Evolutionary conservation across 768 basidiomycete genomes (phyloP).

Genomic region (Hypholoma sublateritium): DNA sequence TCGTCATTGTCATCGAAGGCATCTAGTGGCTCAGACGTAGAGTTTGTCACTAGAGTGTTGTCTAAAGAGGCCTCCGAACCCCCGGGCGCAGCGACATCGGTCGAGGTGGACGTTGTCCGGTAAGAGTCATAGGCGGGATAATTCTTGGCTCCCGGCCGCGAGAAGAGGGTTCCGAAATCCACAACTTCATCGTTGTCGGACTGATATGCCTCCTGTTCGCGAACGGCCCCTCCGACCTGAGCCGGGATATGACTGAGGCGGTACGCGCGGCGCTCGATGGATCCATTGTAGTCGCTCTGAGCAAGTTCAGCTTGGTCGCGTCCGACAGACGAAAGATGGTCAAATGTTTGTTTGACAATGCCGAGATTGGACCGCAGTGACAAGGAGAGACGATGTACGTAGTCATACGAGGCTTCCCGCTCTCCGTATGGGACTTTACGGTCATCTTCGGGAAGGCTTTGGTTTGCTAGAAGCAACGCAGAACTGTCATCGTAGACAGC

Average conservation of each 20-base stretch:
- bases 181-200: slow-evolving; percentile 54
- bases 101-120: slow-evolving; percentile 24
- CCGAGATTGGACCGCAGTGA: slow-evolving; percentile 58
- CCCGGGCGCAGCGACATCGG: slow-evolving; percentile 15
- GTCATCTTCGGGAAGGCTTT: slow-evolving; percentile 46
- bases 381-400: slow-evolving; percentile 47
- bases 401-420: slow-evolving; percentile 37
- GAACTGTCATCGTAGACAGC: slow-evolving; percentile 73
- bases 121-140: slow-evolving; percentile 26
- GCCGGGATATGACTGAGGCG: slow-evolving; percentile 61
- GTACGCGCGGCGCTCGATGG: slow-evolving; percentile 78
- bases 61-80: slow-evolving; percentile 25
- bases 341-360: slow-evolving; percentile 57
- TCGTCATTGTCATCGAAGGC: slow-evolving; percentile 22
- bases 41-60: slow-evolving; percentile 25
- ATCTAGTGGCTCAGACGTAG: slow-evolving; percentile 15
- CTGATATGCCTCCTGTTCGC: slow-evolving; percentile 29
- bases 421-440: slow-evolving; percentile 28
- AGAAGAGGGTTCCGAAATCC: slow-evolving; percentile 55
- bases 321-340: slow-evolving; percentile 60
- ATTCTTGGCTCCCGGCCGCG: slow-evolving; percentile 34
- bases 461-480: slow-evolving; percentile 57
- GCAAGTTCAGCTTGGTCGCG: slow-evolving; percentile 71
- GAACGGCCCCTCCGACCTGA: slow-evolving; percentile 44
- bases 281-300: slow-evolving; percentile 68